These are phyloP conservation scores for Sextonia rubra DNA, from an alignment of 164 flowering plant genomes.

Conservation along the genomic window DNA sequence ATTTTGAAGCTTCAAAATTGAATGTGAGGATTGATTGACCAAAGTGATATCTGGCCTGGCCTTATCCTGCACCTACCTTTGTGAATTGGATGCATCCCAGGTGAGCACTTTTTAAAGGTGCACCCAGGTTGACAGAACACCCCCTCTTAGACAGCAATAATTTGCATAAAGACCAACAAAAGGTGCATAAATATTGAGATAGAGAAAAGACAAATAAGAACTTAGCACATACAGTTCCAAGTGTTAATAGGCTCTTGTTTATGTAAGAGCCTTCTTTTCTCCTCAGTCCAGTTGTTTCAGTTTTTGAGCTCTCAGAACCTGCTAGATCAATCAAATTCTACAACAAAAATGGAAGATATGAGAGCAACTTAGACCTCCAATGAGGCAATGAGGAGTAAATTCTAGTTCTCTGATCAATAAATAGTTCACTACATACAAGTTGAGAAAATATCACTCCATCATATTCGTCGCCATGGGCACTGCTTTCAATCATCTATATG, in stretches of 20 bases:
- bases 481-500: conserved; percentile 95
- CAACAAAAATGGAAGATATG: conserved; percentile 10
- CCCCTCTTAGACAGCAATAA: too few species aligned
- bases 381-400: not conserved
- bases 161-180: too few species aligned
- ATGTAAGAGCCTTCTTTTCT: conserved; percentile 99
- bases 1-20: too few species aligned
- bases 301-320: conserved; percentile 99
- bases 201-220: too few species aligned
- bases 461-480: conserved; percentile 90
- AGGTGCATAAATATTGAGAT: too few species aligned
- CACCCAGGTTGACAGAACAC: too few species aligned
- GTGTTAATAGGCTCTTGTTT: conserved; percentile 96
- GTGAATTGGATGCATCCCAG: too few species aligned
- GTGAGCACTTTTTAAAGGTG: too few species aligned
- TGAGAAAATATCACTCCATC: conserved; percentile 98
- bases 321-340: conserved; percentile 98
- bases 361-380: not conserved
- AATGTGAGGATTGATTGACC: too few species aligned
- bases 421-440: conserved; percentile 52
- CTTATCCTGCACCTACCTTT: too few species aligned
- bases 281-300: conserved; percentile 95
- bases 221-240: conserved; percentile 82
- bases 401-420: not conserved
- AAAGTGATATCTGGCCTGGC: too few species aligned